phyloP scores from a whole-genome alignment of 192 early-diverging fungal species.

The Gryganskiella cystojenkinii region DNA sequence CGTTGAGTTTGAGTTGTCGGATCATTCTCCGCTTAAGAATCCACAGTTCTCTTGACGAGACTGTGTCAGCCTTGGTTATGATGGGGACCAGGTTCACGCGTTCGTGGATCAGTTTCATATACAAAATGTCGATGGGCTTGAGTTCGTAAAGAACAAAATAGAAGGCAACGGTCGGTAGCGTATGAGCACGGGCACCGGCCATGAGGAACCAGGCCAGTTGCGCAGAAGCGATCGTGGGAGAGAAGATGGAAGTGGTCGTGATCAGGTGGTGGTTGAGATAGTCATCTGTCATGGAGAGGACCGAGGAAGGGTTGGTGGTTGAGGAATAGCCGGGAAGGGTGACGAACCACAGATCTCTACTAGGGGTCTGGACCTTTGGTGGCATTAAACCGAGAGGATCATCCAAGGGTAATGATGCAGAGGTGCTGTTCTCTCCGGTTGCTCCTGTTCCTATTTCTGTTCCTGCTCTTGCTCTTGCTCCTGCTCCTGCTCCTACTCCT shows the following conservation, averaged over 20 bases:
- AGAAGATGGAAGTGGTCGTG: constrained; percentile 28
- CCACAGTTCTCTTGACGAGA: constrained; percentile 86
- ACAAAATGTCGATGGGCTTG: constrained; percentile 89
- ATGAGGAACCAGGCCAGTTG: constrained; percentile 53
- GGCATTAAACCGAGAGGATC: constrained; percentile 38
- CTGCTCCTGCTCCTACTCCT: no score
- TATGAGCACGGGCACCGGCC: constrained; percentile 29
- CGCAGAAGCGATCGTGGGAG: constrained; percentile 18
- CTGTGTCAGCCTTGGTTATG: constrained; percentile 92
- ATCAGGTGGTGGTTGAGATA: constrained; percentile 38
- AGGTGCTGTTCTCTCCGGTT: no score
- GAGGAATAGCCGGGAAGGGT: constrained; percentile 46
- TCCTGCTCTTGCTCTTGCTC: no score
- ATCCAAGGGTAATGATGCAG: background rate
- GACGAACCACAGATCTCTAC: constrained; percentile 35
- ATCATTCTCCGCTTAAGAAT: constrained; percentile 87
- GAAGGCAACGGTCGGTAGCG: constrained; percentile 43
- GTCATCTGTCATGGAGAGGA: constrained; percentile 37
- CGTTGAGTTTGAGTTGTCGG: constrained; percentile 40
- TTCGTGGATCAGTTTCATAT: constrained; percentile 93
- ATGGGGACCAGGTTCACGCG: constrained; percentile 96
- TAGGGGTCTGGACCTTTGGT: constrained; percentile 13
- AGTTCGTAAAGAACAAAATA: constrained; percentile 60
- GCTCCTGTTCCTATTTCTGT: no score
- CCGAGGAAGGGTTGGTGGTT: constrained; percentile 32